phyloP scores from a whole-genome alignment of 2,329 filamentous ascomycete species.

The Colletotrichum agaves region DNA sequence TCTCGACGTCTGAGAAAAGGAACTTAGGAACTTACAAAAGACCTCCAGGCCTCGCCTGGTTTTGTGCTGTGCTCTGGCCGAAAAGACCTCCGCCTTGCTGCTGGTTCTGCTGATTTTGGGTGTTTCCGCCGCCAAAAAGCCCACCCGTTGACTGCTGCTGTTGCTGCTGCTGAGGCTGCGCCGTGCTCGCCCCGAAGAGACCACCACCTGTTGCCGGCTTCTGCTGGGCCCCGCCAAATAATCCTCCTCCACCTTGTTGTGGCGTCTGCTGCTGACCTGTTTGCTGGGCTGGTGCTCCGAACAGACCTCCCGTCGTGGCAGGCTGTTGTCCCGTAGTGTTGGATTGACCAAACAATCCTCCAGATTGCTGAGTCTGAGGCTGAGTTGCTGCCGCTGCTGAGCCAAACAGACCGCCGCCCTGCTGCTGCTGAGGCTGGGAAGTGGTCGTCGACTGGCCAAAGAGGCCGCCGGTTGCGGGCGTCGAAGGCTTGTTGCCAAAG shows the following conservation, averaged over 20 bases:
- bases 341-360: conserved; percentile 10
- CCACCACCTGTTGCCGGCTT: conserved; percentile 38
- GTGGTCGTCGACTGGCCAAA: conserved; percentile 44
- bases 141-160: conserved; percentile 41
- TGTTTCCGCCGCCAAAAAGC: conserved; percentile 45
- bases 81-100: conserved; percentile 43
- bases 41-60: conserved; percentile 36
- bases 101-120: conserved; percentile 36
- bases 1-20: background rate
- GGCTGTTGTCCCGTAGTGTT: background rate
- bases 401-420: conserved; percentile 35
- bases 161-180: conserved; percentile 32
- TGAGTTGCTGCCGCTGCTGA: background rate
- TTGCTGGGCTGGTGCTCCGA: conserved; percentile 36
- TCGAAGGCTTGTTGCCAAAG: conserved; percentile 22
- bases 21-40: conserved; percentile 47
- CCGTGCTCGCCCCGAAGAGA: conserved; percentile 40
- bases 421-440: conserved; percentile 43
- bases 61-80: conserved; percentile 47
- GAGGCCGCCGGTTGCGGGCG: conserved; percentile 51
- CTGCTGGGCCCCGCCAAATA: conserved; percentile 48
- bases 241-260: conserved; percentile 46
- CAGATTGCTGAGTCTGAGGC: conserved; percentile 10
- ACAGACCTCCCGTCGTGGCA: conserved; percentile 37
- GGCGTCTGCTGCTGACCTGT: conserved; percentile 40